Conservation (phyloP, 2,329 filamentous ascomycete species). For the Exophiala viscosa region DNA sequence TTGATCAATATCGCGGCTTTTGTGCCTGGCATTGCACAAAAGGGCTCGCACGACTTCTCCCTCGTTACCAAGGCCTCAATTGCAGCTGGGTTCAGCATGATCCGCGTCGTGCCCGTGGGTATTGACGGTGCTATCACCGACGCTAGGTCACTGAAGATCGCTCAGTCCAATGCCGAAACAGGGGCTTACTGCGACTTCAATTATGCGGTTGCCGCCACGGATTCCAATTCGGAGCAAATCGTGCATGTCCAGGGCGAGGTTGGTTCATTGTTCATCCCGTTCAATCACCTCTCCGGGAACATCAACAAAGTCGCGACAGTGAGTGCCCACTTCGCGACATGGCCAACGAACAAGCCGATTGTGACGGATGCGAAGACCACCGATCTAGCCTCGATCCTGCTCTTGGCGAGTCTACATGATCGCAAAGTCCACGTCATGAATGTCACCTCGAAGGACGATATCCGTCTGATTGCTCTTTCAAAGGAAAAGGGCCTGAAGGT, state of each 20-base stretch:
- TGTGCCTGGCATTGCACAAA: slow-evolving; percentile 66
- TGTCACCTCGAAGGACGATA: slow-evolving; percentile 77
- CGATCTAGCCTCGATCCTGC: slow-evolving; percentile 73
- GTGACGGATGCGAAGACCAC: slow-evolving; percentile 77
- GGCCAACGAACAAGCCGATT: slow-evolving; percentile 74
- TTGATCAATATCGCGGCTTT: slow-evolving; percentile 78
- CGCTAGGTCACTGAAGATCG: slow-evolving; percentile 64
- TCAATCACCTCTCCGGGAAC: slow-evolving; percentile 73
- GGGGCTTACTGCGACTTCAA: slow-evolving; percentile 75
- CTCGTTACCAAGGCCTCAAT: slow-evolving; percentile 69
- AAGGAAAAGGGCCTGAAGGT: slow-evolving; percentile 79
- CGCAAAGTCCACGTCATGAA: slow-evolving; percentile 76
- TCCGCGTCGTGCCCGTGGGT: slow-evolving; percentile 73
- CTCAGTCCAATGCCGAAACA: slow-evolving; percentile 66
- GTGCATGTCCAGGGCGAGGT: slow-evolving; percentile 69
- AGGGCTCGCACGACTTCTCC: slow-evolving; percentile 65
- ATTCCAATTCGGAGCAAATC: slow-evolving; percentile 70
- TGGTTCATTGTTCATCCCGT: slow-evolving; percentile 76
- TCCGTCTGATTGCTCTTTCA: slow-evolving; percentile 69
- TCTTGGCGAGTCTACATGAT: slow-evolving; percentile 73
- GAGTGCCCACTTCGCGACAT: slow-evolving; percentile 72
- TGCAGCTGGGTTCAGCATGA: slow-evolving; percentile 73
- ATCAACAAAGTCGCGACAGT: slow-evolving; percentile 80
- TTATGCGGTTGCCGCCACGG: slow-evolving; percentile 71
- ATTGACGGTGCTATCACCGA: slow-evolving; percentile 70